Evolutionary conservation across 306 rosid genomes (phyloP), one percentile per base, ranked within the genome.

Genomic region (Cicer yamashitae): DNA sequence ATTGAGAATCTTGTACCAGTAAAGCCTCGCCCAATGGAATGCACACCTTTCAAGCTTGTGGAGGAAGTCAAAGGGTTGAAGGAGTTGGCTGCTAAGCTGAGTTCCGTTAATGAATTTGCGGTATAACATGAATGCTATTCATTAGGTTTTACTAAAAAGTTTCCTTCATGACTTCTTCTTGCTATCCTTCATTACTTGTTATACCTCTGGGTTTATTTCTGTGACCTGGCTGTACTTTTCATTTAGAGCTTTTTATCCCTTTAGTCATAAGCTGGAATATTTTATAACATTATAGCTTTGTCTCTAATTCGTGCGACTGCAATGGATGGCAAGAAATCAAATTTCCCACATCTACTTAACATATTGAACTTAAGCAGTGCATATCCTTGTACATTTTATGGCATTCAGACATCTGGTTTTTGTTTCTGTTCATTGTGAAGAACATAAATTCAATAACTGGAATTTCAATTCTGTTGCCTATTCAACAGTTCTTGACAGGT

Each of bases 51-150:
- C 90, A 92, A 86, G 83, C 73, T 92, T 74, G 90, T 94, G 62
- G 93, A 81, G 77, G 93, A 94, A 15, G 91, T 94, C 86, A 90
- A 82, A 68, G 96, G 91, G 75, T 82, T 94, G 86, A 90, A 90
- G 76, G 91, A 89, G 77, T 75, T 94, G 87, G 97, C 93, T 57
- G 82, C 92, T 53, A 92, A 87, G 84, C 83, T 94, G 81, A 72
- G 80, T 5, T 74, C 87, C 8, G 96, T 80, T 30, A 70, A 85
- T 69, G 99, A 94, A 87, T 92, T 94, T 88, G 98, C 96, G 90
- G 99, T 94, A 90, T 74, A 37, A 10, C 79, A 67, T 67, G 43
- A 71, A 44, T 69, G 64, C 25, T 65, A 8, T 46, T 41, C 34
- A 22, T 70, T 53, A 63, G 17, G 15, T 70, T 39, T 67, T 70